Evolutionary conservation across 345 rosid genomes (phyloP).

Genomic region (Syzygium grande): DNA sequence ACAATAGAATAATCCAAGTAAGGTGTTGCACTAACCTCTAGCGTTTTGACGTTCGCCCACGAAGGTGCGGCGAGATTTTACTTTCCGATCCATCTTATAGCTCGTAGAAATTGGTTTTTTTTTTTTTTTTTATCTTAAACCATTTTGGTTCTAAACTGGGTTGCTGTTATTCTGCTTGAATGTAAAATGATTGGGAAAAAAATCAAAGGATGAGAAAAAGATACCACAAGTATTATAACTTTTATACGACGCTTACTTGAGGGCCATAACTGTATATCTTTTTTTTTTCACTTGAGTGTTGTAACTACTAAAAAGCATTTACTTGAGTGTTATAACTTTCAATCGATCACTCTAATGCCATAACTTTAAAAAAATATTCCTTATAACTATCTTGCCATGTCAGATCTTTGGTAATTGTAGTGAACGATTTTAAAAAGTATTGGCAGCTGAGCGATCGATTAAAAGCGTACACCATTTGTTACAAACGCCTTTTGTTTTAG

Average conservation of each 20-base stretch:
- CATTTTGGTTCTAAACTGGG: neutral
- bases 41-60: neutral
- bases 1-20: neutral
- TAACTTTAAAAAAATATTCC: neutral
- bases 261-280: neutral
- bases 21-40: neutral
- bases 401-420: neutral
- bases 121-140: neutral
- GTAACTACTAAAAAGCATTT: neutral
- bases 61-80: neutral
- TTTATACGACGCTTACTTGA: accelerated
- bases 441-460: neutral
- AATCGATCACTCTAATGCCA: neutral
- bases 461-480: neutral
- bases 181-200: neutral
- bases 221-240: neutral
- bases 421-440: neutral
- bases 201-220: neutral
- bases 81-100: neutral
- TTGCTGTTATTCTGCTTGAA: neutral
- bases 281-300: neutral
- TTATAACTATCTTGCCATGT: neutral
- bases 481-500: neutral
- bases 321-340: neutral
- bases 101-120: neutral